Conservation (phyloP, 2,329 filamentous ascomycete genomes). For the Cladobotryum protrusum region DNA sequence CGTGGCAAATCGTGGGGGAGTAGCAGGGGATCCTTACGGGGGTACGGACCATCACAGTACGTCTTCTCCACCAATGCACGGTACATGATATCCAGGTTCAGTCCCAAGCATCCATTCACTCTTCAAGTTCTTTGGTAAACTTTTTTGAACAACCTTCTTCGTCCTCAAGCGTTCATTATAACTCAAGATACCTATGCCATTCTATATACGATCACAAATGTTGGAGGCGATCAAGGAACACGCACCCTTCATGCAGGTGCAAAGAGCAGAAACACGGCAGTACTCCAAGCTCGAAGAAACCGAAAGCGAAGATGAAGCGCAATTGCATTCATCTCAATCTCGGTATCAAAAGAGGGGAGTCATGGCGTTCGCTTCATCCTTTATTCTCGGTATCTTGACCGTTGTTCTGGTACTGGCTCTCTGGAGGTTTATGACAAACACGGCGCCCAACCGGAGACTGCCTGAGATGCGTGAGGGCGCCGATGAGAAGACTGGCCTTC, state of each 20-base stretch:
- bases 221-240: neutral
- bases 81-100: too few species aligned
- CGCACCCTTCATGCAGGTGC: neutral
- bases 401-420: neutral
- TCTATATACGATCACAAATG: too few species aligned
- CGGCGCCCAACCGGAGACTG: slow-evolving; percentile 3
- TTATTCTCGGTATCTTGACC: slow-evolving; percentile 2
- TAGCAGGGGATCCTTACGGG: too few species aligned
- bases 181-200: too few species aligned
- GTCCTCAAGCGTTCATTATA: too few species aligned
- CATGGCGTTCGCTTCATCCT: slow-evolving; percentile 1
- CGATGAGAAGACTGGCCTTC: slow-evolving; percentile 12
- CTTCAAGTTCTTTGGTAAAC: too few species aligned
- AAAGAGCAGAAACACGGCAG: neutral
- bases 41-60: too few species aligned
- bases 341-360: neutral
- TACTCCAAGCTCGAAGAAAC: slow-evolving; percentile 5
- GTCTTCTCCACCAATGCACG: too few species aligned
- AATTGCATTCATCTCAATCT: neutral
- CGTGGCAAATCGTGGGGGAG: too few species aligned
- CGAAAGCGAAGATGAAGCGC: slow-evolving; percentile 3
- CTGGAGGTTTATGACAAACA: neutral
- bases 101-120: too few species aligned
- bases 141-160: too few species aligned
- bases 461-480: slow-evolving; percentile 11